Percentiles rank a stretch among this genome's conserved stretches.
Conservation (phyloP, 805 yeast genomes). For the Wickerhamomyces kurtzmanii region DNA sequence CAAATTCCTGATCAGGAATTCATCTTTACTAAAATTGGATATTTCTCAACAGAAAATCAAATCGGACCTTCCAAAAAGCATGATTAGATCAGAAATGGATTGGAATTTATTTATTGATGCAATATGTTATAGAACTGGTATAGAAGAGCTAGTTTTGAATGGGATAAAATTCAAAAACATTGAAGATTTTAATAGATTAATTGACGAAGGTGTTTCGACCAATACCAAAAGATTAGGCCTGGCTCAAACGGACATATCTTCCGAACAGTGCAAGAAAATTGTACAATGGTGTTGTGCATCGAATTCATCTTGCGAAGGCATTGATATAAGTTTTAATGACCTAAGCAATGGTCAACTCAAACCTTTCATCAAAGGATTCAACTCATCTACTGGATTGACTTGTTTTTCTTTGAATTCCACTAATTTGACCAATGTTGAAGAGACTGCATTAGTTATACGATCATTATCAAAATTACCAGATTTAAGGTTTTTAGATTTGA, state of each 20-base stretch:
- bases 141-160: slow-evolving; percentile 70
- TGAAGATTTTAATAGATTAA: slow-evolving; percentile 40
- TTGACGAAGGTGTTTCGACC: slow-evolving; percentile 44
- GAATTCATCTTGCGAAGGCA: slow-evolving; percentile 42
- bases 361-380: slow-evolving; percentile 13
- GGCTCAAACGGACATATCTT: slow-evolving; percentile 60
- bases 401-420: slow-evolving; percentile 62
- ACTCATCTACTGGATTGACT: slow-evolving; percentile 17
- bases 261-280: slow-evolving; percentile 46
- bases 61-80: slow-evolving; percentile 20
- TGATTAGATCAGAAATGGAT: slow-evolving; percentile 67
- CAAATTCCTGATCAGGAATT: slow-evolving; percentile 60
- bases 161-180: slow-evolving; percentile 63
- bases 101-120: slow-evolving; percentile 75
- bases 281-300: slow-evolving; percentile 45
- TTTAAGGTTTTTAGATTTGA: slow-evolving; percentile 66
- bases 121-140: slow-evolving; percentile 56
- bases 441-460: slow-evolving; percentile 37
- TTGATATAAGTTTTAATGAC: slow-evolving; percentile 83
- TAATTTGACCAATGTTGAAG: slow-evolving; percentile 41
- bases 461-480: slow-evolving; percentile 42
- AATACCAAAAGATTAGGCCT: slow-evolving; percentile 59
- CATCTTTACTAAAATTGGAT: slow-evolving; percentile 49
- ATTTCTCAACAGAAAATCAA: slow-evolving; percentile 51
- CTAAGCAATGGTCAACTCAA: slow-evolving; percentile 24